Percentiles rank a stretch among this genome's conserved stretches.
Conservation (phyloP, 345 rosid species). For the Hibiscus tridactylites region DNA sequence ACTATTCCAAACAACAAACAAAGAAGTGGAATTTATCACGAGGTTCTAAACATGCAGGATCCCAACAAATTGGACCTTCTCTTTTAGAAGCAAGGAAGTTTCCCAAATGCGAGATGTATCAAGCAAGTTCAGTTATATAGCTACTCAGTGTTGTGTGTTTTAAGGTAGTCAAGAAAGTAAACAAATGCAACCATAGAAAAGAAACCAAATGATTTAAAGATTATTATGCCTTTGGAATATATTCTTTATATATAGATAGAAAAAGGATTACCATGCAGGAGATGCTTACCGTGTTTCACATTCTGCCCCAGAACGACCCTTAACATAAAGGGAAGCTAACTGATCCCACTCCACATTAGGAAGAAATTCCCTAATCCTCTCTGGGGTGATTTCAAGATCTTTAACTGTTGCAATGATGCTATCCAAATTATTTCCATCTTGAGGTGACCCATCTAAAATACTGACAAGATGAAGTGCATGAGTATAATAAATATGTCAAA, state of each 20-base stretch:
- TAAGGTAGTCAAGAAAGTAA: background rate
- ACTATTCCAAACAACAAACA: background rate
- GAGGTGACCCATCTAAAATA: conserved; percentile 35
- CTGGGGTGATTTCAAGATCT: conserved; percentile 72
- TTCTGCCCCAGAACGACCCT: conserved; percentile 70
- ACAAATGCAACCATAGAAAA: background rate
- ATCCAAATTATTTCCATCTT: conserved; percentile 35
- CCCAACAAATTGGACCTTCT: background rate
- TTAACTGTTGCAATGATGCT: conserved; percentile 38
- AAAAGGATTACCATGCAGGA: conserved; percentile 7
- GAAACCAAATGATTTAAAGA: background rate
- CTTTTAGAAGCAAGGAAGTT: background rate
- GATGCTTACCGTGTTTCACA: conserved; percentile 72
- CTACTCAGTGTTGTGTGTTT: background rate
- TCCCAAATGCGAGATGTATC: background rate
- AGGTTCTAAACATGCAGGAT: background rate
- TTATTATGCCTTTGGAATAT: background rate
- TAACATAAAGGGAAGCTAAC: conserved; percentile 49
- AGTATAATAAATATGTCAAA: conserved; percentile 11
- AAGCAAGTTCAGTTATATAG: background rate
- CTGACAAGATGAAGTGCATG: conserved; percentile 32
- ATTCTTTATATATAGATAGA: background rate
- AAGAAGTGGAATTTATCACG: background rate
- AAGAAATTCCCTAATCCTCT: conserved; percentile 59
- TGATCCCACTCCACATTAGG: conserved; percentile 80